phyloP scores from a whole-genome alignment of 2,329 filamentous ascomycete genomes.

The Alternaria sp. region DNA sequence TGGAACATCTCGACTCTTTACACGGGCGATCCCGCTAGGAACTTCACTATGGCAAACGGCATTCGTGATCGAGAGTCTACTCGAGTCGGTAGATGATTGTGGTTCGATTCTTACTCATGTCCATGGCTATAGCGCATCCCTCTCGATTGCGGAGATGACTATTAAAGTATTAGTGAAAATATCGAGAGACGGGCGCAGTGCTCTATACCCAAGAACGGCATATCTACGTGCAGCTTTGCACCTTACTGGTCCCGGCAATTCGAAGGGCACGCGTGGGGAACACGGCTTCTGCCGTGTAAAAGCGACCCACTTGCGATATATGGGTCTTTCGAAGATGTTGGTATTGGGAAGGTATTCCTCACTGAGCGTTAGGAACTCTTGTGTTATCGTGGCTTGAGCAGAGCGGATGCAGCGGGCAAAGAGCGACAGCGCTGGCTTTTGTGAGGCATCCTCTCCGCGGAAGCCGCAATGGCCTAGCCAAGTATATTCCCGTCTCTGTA shows the following conservation, averaged over 20 bases:
- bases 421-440: neutral
- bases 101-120: neutral
- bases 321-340: neutral
- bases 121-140: slow-evolving; percentile 14
- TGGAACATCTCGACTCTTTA: slow-evolving; percentile 14
- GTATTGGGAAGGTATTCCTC: neutral
- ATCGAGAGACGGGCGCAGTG: neutral
- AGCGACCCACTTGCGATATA: neutral
- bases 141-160: slow-evolving; percentile 1
- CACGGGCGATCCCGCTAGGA: slow-evolving; percentile 4
- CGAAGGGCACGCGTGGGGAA: neutral
- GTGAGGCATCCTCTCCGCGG: slow-evolving; percentile 1
- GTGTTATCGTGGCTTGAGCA: neutral
- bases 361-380: neutral
- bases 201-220: neutral
- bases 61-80: neutral
- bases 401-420: neutral
- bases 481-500: neutral
- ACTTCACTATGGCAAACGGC: neutral
- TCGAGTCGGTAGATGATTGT: neutral
- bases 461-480: slow-evolving; percentile 1
- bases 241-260: neutral
- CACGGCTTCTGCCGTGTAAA: neutral
- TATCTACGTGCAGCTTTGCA: neutral
- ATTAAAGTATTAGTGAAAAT: slow-evolving; percentile 5